Conservation (phyloP, 225 moss, liverwort and hornwort genomes). For the Ulota crispa region DNA sequence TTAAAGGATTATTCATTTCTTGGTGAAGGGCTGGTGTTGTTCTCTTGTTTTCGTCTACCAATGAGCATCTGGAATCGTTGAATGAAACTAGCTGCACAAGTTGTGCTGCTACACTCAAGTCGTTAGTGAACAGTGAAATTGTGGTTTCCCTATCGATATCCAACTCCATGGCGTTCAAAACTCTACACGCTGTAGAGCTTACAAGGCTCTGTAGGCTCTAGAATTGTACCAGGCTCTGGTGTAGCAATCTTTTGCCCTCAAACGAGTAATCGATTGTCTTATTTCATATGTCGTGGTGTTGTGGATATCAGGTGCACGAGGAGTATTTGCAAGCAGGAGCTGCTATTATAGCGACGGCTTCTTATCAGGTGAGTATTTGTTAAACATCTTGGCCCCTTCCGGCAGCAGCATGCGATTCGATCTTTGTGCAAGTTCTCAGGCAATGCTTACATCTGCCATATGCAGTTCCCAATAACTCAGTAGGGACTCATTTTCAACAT, state of each 20-base stretch:
- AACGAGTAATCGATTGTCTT: not conserved
- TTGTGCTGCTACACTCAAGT: not conserved
- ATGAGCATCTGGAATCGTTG: slow-evolving; percentile 4
- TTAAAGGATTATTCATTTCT: not conserved
- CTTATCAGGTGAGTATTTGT: slow-evolving; percentile 71
- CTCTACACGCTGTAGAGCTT: not conserved
- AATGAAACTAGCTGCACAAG: not conserved
- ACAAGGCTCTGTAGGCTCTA: not conserved
- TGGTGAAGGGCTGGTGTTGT: not conserved
- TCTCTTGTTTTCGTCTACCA: no score
- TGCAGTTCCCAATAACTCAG: not conserved
- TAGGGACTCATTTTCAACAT: not conserved
- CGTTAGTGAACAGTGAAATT: not conserved
- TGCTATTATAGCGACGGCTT: slow-evolving; percentile 79
- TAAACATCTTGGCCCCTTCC: not conserved
- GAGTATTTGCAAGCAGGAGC: slow-evolving; percentile 97
- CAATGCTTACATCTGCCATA: not conserved
- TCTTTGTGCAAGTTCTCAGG: not conserved
- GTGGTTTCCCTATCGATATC: not conserved
- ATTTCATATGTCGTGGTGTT: slow-evolving; percentile 15
- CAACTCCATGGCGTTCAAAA: not conserved
- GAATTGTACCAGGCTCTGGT: not conserved
- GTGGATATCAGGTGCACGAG: slow-evolving; percentile 67
- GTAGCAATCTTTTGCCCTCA: not conserved
- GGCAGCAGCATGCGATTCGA: not conserved